Evolutionary conservation across 1,284 basidiomycete species (phyloP).

Genomic region (Ustilago tritici): DNA sequence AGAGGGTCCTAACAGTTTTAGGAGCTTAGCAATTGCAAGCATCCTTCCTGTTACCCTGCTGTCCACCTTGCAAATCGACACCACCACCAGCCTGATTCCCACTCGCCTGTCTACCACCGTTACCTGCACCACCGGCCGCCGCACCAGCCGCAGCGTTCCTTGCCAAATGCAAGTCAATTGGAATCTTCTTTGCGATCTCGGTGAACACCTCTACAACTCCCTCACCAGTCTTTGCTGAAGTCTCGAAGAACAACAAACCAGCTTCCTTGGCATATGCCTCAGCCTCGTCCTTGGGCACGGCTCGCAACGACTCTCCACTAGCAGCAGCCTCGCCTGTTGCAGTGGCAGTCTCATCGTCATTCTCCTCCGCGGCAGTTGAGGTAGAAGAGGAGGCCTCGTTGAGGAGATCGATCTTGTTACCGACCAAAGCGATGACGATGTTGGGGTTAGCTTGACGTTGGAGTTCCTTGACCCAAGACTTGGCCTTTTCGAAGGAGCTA

Average conservation of each 20-base stretch:
- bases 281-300: constrained; percentile 79
- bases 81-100: constrained; percentile 36
- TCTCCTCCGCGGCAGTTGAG: constrained; percentile 36
- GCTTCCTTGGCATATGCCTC: constrained; percentile 94
- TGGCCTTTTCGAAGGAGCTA: constrained; percentile 95
- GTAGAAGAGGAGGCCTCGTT: constrained; percentile 73
- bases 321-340: constrained; percentile 38
- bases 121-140: constrained; percentile 26
- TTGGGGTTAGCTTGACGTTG: constrained; percentile 99
- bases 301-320: constrained; percentile 47
- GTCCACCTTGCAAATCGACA: constrained; percentile 49
- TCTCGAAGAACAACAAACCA: constrained; percentile 95
- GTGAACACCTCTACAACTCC: constrained; percentile 97
- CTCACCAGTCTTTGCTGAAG: constrained; percentile 96
- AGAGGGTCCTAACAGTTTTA: background rate
- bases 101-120: constrained; percentile 41
- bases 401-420: constrained; percentile 82
- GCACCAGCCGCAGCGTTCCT: constrained; percentile 42
- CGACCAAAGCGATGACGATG: constrained; percentile 82
- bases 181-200: constrained; percentile 73
- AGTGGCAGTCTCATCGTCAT: constrained; percentile 72
- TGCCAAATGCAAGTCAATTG: constrained; percentile 57
- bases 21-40: constrained; percentile 60
- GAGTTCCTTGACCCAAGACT: constrained; percentile 99
- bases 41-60: constrained; percentile 40